These are phyloP conservation scores for Hypocreales sp. DNA, from an alignment of 2,329 filamentous ascomycete species.

Conservation along the genomic window DNA sequence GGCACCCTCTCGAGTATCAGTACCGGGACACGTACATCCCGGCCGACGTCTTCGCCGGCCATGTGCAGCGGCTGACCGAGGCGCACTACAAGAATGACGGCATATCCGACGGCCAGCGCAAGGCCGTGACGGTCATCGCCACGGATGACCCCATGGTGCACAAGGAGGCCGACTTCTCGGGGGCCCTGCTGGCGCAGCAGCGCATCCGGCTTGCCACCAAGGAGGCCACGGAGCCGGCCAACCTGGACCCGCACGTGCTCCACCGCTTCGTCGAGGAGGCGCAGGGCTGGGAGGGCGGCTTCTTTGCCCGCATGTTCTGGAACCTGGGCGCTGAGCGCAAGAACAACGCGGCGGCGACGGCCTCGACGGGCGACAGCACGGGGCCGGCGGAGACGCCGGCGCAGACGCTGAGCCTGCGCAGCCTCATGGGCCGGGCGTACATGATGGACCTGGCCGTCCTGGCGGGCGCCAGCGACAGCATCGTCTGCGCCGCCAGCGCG, in stretches of 20 bases:
- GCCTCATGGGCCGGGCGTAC: slow-evolving; percentile 67
- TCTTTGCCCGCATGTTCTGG: slow-evolving; percentile 72
- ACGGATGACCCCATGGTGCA: slow-evolving; percentile 73
- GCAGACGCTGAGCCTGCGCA: slow-evolving; percentile 50
- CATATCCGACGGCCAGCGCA: slow-evolving; percentile 18
- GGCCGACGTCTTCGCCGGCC: slow-evolving; percentile 47
- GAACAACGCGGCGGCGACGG: slow-evolving; percentile 19
- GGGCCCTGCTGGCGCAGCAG: slow-evolving; percentile 50
- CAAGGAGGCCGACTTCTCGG: slow-evolving; percentile 44
- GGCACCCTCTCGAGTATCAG: slow-evolving; percentile 61
- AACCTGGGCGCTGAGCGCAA: slow-evolving; percentile 43
- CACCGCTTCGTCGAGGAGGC: slow-evolving; percentile 58
- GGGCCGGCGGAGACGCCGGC: slow-evolving; percentile 18
- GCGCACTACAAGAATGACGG: slow-evolving; percentile 27
- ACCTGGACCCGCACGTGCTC: slow-evolving; percentile 32
- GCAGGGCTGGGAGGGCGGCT: slow-evolving; percentile 79
- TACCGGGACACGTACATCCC: slow-evolving; percentile 69
- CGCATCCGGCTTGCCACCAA: slow-evolving; percentile 63
- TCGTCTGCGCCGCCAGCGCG: slow-evolving; percentile 65
- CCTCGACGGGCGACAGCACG: slow-evolving; percentile 7
- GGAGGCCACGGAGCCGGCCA: slow-evolving; percentile 23
- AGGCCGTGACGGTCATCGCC: slow-evolving; percentile 46
- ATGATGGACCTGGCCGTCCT: slow-evolving; percentile 67
- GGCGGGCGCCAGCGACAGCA: slow-evolving; percentile 47
- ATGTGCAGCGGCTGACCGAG: slow-evolving; percentile 39